These are phyloP conservation scores for Aspergillus ellipticus DNA, from an alignment of 495 filamentous ascomycete species.

Conservation along the genomic window DNA sequence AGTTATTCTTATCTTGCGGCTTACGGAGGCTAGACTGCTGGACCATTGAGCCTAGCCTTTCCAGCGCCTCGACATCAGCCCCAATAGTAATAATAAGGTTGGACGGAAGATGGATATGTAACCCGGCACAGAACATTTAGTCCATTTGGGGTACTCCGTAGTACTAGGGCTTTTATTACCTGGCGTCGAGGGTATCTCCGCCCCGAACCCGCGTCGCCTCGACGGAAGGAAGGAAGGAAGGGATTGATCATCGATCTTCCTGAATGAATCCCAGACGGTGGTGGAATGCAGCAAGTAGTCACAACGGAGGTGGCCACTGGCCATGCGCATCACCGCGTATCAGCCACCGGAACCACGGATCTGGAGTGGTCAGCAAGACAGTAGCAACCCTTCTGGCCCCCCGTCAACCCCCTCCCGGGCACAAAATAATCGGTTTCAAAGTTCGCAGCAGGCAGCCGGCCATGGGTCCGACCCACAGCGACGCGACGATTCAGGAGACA, in stretches of 20 bases:
- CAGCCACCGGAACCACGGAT: background rate
- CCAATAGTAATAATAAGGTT: background rate
- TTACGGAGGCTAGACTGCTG: background rate
- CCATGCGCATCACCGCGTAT: background rate
- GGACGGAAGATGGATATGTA: background rate
- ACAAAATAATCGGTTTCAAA: slow-evolving; percentile 1
- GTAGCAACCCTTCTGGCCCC: background rate
- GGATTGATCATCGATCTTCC: background rate
- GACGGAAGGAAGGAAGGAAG: background rate
- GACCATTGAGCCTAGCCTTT: background rate
- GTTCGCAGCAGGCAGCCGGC: slow-evolving; percentile 2
- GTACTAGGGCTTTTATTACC: background rate
- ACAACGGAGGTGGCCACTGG: too few relatives aligned
- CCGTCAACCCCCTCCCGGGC: slow-evolving; percentile 6
- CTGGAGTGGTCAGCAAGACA: background rate
- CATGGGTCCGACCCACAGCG: slow-evolving; percentile 11
- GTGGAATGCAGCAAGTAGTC: too few relatives aligned
- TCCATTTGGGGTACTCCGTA: background rate
- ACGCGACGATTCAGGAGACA: slow-evolving; percentile 12
- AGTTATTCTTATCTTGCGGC: too few relatives aligned
- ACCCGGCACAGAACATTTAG: background rate
- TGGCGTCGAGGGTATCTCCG: too few relatives aligned
- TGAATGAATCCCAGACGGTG: background rate
- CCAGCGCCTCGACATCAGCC: background rate
- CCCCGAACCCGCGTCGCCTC: too few relatives aligned